phyloP scores from a whole-genome alignment of 495 filamentous ascomycete genomes.

The Lasiosphaeria ovina region DNA sequence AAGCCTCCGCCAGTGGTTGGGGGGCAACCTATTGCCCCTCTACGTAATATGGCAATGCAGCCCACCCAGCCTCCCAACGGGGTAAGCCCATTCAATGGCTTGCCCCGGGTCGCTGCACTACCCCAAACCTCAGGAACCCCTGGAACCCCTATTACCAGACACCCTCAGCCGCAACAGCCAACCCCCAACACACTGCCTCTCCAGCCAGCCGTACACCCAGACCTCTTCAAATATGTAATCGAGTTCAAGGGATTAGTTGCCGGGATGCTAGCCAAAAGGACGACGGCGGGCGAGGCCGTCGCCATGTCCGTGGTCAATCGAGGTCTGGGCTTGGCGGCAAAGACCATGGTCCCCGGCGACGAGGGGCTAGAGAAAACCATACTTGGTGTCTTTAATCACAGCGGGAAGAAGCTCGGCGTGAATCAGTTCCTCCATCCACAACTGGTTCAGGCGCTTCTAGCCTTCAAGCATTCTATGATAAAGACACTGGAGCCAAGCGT shows the following conservation, averaged over 20 bases:
- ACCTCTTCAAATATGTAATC: slow-evolving; percentile 24
- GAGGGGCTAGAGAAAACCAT: slow-evolving; percentile 32
- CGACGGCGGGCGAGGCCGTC: slow-evolving; percentile 21
- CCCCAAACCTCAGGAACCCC: slow-evolving; percentile 10
- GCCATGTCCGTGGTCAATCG: slow-evolving; percentile 37
- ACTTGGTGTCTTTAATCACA: slow-evolving; percentile 28
- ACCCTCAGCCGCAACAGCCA: slow-evolving; percentile 14
- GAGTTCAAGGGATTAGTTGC: slow-evolving; percentile 33
- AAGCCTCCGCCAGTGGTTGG: slow-evolving; percentile 26
- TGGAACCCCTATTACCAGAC: slow-evolving; percentile 6
- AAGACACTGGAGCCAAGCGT: slow-evolving; percentile 26
- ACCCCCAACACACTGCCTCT: slow-evolving; percentile 14
- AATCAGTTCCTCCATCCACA: slow-evolving; percentile 26
- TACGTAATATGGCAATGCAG: slow-evolving; percentile 21
- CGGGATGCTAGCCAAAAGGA: slow-evolving; percentile 23
- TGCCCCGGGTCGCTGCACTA: slow-evolving; percentile 16
- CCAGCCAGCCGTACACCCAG: slow-evolving; percentile 29
- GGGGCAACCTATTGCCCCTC: slow-evolving; percentile 18
- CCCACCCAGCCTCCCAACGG: slow-evolving; percentile 11
- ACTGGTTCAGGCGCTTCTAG: slow-evolving; percentile 24
- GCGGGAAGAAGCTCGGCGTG: slow-evolving; percentile 18
- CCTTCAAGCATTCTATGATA: slow-evolving; percentile 29
- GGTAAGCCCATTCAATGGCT: slow-evolving; percentile 21
- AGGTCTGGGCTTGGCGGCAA: slow-evolving; percentile 28
- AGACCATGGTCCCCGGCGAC: slow-evolving; percentile 24